A percentile compares a stretch with the other conserved stretches of the same genome.
phyloP scores from a whole-genome alignment of 257 asterid genomes.

The Vinca minor region DNA sequence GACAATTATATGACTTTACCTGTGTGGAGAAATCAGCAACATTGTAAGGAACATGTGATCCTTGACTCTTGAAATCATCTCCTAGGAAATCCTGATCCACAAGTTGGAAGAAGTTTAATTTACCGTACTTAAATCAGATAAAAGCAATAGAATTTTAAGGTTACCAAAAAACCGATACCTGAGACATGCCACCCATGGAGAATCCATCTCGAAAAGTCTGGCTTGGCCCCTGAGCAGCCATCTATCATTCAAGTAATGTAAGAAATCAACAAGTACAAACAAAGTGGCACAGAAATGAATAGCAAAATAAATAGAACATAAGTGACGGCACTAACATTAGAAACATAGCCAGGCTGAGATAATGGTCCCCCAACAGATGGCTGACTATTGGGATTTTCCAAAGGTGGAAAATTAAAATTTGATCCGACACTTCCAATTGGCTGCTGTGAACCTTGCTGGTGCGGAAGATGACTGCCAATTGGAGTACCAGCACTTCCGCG shows the following conservation, averaged over 20 bases:
- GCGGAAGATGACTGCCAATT: constrained; percentile 86
- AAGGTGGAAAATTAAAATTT: constrained; percentile 63
- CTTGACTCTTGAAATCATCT: constrained; percentile 97
- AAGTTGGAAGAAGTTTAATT: constrained; percentile 12
- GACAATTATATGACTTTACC: constrained; percentile 27
- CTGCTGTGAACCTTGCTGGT: constrained; percentile 76
- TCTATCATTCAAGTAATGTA: constrained; percentile 15
- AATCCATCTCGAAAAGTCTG: constrained; percentile 80
- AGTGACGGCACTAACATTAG: constrained; percentile 51
- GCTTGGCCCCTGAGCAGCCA: constrained; percentile 57
- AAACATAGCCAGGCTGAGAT: constrained; percentile 85
- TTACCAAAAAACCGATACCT: constrained; percentile 37
- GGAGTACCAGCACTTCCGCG: constrained; percentile 85
- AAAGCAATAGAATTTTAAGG: background rate
- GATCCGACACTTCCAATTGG: constrained; percentile 65
- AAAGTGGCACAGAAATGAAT: background rate
- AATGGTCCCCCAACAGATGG: constrained; percentile 81
- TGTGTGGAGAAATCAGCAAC: constrained; percentile 83
- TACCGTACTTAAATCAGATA: background rate
- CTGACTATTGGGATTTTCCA: constrained; percentile 83
- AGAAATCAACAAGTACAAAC: background rate
- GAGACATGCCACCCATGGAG: constrained; percentile 91
- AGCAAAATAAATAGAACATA: constrained; percentile 9
- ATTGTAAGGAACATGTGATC: constrained; percentile 86
- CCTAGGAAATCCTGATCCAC: constrained; percentile 74